These are phyloP conservation scores for Daldinia caldariorum DNA, from an alignment of 495 filamentous ascomycete species.

Conservation along the genomic window DNA sequence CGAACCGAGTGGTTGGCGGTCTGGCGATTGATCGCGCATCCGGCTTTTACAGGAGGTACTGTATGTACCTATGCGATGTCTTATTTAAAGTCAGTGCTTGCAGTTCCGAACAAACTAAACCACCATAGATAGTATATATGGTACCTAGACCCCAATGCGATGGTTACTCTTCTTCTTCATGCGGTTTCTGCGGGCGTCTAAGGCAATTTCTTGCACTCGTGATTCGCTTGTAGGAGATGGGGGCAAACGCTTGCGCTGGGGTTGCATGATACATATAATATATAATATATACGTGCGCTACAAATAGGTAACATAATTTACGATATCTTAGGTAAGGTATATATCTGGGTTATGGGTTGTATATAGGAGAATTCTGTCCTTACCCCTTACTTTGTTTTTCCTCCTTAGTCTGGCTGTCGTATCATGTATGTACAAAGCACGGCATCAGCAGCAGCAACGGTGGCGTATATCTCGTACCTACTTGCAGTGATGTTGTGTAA, in stretches of 20 bases:
- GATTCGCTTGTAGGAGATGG: slow-evolving; percentile 26
- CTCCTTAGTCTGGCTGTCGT: slow-evolving; percentile 16
- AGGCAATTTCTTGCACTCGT: background rate
- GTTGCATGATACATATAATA: slow-evolving; percentile 1
- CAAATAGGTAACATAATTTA: background rate
- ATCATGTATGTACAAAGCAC: slow-evolving; percentile 30
- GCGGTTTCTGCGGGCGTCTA: slow-evolving; percentile 27
- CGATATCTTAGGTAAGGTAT: background rate
- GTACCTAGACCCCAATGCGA: slow-evolving; percentile 24
- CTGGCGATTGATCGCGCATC: slow-evolving; percentile 4
- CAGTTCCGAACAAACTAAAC: slow-evolving; percentile 6
- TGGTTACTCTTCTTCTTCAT: slow-evolving; percentile 13
- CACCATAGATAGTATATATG: too few relatives aligned
- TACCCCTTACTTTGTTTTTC: slow-evolving; percentile 34
- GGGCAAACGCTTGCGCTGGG: slow-evolving; percentile 20
- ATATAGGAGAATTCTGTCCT: slow-evolving; percentile 31
- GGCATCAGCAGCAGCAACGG: slow-evolving; percentile 1
- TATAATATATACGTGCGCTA: too few relatives aligned
- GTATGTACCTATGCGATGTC: too few relatives aligned
- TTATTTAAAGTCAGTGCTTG: too few relatives aligned
- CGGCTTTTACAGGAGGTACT: too few relatives aligned
- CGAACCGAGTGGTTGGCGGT: slow-evolving; percentile 14
- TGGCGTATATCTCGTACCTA: background rate
- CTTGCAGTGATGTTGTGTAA: slow-evolving; percentile 7
- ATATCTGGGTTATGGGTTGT: background rate